These are phyloP conservation scores for Aspergillus sp. DNA, from an alignment of 2,329 filamentous ascomycete species.

Conservation along the genomic window DNA sequence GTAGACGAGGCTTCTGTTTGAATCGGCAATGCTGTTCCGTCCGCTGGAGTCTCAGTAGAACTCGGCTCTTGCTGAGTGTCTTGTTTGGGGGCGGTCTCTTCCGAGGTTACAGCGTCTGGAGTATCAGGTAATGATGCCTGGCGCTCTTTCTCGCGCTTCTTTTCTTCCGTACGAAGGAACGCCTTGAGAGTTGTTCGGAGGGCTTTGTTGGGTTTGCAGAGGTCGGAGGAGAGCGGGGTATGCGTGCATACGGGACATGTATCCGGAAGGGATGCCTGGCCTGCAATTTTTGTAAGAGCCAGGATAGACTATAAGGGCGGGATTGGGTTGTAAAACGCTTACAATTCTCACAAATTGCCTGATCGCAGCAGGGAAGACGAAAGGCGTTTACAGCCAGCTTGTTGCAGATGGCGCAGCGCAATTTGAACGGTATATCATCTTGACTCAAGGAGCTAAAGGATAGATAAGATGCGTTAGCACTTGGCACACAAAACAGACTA, in stretches of 20 bases:
- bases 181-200: slow-evolving; percentile 90
- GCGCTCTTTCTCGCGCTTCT: slow-evolving; percentile 72
- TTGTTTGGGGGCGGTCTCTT: slow-evolving; percentile 15
- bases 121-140: slow-evolving; percentile 34
- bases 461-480: background rate
- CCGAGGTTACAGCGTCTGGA: slow-evolving; percentile 25
- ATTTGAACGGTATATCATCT: slow-evolving; percentile 91
- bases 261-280: slow-evolving; percentile 72
- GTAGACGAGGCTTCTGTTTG: slow-evolving; percentile 13
- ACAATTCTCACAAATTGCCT: slow-evolving; percentile 91
- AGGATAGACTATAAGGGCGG: background rate
- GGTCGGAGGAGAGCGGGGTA: slow-evolving; percentile 77
- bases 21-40: slow-evolving; percentile 9
- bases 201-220: slow-evolving; percentile 85
- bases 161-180: slow-evolving; percentile 86
- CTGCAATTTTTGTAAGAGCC: slow-evolving; percentile 41
- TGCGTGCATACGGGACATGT: slow-evolving; percentile 94
- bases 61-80: slow-evolving; percentile 17
- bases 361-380: slow-evolving; percentile 90
- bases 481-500: background rate
- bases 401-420: slow-evolving; percentile 91
- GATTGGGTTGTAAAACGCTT: slow-evolving; percentile 36
- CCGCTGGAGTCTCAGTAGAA: slow-evolving; percentile 15
- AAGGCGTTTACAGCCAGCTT: slow-evolving; percentile 88
- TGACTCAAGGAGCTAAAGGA: slow-evolving; percentile 66